phyloP scores from a whole-genome alignment of 768 basidiomycete genomes.

The Tulasnella sp. region DNA sequence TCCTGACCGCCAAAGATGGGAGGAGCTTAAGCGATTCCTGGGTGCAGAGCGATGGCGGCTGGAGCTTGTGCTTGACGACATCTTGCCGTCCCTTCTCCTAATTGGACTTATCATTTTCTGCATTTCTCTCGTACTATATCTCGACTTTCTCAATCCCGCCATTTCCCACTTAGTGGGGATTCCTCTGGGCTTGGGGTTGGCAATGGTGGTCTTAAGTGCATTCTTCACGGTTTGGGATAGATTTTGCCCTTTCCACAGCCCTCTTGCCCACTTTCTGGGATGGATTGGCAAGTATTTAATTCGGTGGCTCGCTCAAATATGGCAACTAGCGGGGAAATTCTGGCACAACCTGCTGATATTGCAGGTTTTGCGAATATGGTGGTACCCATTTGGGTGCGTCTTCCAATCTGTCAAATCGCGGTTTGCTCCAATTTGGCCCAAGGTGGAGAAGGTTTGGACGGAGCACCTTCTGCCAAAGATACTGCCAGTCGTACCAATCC shows the following conservation, averaged over 20 bases:
- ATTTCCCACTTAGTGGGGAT: neutral
- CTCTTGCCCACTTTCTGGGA: neutral
- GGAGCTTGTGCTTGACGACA: neutral
- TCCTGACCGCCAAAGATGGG: constrained; percentile 9
- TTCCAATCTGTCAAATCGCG: no score
- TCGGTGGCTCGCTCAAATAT: no score
- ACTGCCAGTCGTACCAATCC: neutral
- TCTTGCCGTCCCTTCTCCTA: neutral
- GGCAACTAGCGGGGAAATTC: no score
- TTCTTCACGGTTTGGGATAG: neutral
- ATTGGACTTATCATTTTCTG: neutral
- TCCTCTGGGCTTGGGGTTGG: neutral
- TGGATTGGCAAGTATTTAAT: no score
- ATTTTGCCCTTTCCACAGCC: neutral
- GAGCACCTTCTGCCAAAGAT: neutral
- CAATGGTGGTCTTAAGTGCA: neutral
- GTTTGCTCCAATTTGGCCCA: no score
- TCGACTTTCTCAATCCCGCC: neutral
- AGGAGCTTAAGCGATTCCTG: neutral
- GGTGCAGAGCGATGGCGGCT: neutral
- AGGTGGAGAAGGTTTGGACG: no score
- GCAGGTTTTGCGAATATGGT: no score
- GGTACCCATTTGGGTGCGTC: no score
- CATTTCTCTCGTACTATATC: neutral
- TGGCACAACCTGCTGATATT: no score